Base-by-base conservation (phyloP, 2,329 filamentous ascomycete species). In the Diaporthe sp. region DNA sequence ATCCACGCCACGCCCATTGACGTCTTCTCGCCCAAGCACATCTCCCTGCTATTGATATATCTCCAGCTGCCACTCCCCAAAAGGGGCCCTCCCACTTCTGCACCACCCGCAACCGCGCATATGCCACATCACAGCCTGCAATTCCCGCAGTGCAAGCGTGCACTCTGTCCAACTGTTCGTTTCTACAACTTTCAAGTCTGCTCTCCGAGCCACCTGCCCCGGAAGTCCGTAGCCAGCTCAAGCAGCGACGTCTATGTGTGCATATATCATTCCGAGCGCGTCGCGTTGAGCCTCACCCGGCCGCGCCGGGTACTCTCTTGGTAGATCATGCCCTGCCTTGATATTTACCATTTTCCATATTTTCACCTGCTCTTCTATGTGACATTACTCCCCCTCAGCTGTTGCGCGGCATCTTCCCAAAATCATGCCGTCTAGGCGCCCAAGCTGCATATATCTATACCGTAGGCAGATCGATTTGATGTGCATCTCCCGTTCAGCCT, bases 1-100 rank as follows among this genome's bases (percentile, higher is more conserved):
- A 83, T 86, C 84, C 59, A 81, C 79, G 70, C 81, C 85, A 82
- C 81, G 81, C 81, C 78, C 74, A 81, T 67, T 67, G 55, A 13
- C 19, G 9, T 46, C 34, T 22, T 22, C 15, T 22, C 53, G 8
- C 10, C 51, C 19, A 42, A n/a, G 61, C 49, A 49, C 51, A 74
- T 44, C 61, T 62, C 37, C 57, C 73, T 68, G 65, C 37, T 71
- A 68, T 17, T 19, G 69, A 57, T 31, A 75, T 71, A 73, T 77
- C 25, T 72, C 37, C 22, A n/a, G 17, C 31, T 22, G 55, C 65
- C 65, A 25, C 55, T 55, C 57, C 55, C 49, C 34, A 51, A 28
- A 67, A 71, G 22, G 31, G 57, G 46, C 44, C 70, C 74, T 73
- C 73, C 73, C 53, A 55, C 55, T 70, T 44, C 55, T 49, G 65